Evolutionary conservation across 306 rosid species (phyloP), one percentile per base, ranked within the genome.

Genomic region (Alnus glutinosa): DNA sequence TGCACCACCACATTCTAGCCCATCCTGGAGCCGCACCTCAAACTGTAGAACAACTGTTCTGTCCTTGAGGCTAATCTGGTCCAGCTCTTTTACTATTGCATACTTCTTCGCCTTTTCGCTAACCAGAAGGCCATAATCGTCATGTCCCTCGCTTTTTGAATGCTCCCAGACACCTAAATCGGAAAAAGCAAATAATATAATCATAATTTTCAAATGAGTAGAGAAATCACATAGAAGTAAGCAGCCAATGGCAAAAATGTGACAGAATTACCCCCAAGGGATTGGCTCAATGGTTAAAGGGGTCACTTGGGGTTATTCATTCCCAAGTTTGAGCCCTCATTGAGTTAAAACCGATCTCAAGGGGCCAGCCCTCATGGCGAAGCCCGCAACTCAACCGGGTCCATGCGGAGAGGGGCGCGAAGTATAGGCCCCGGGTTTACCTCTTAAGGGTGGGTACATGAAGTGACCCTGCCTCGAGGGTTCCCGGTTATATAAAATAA

Each of bases 1-100:
- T 7, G 99, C 99, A 70, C 99, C 99, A 75, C 99, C 99, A 84
- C 99, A 95, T 84, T 95, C 99, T 34, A 95, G 97, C 77, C 98
- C 99, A 69, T 93, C 86, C 62, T 95, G 99, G 18, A 95, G 91
- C 67, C 98, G 95, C 39, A 86, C 85, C 88, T 95, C 99, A 37
- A 87, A 95, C 85, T 95, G 99, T 28, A 95, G 97, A 49, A 90
- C 98, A 77, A 91, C 82, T 30, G 92, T 82, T 54, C 90, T 92
- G 28, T 93, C 99, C 86, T 84, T 90, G 28, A 95, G 87, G 78
- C 77, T 87, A 62, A 88, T 82, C 74, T 81, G 86, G 36, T 90
- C 93, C 30, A 95, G 87, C 83, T 81, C 97, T 70, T 90, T 95
- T 2, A 93, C 97, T 57, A 95, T 95, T 1, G 98, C 99, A 54